Conservation (phyloP, 2,329 filamentous ascomycete species). For the Hypoxylon sp. region DNA sequence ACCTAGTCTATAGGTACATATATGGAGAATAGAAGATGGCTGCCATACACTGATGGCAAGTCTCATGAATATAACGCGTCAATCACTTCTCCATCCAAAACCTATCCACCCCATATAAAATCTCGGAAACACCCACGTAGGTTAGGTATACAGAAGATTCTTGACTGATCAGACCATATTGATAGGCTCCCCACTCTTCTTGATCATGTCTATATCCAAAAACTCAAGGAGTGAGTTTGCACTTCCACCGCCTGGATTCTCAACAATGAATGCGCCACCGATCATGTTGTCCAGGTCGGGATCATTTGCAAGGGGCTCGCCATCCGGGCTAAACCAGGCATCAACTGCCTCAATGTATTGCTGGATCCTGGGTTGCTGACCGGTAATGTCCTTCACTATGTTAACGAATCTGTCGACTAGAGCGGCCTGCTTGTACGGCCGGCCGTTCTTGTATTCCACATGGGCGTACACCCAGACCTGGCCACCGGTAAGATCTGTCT, state of each 20-base stretch:
- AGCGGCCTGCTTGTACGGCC: not conserved
- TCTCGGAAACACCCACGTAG: not conserved
- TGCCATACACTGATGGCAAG: not conserved
- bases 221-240: not conserved
- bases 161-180: not conserved
- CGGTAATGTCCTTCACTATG: not conserved
- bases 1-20: constrained; percentile 1
- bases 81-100: not conserved
- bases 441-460: not conserved
- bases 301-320: not conserved
- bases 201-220: constrained; percentile 6
- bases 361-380: not conserved
- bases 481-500: not conserved
- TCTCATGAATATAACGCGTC: not conserved
- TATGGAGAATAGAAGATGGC: not conserved
- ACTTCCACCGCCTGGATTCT: constrained; percentile 2
- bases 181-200: constrained; percentile 12
- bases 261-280: not conserved
- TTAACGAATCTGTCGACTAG: not conserved
- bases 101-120: not conserved
- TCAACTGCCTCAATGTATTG: constrained; percentile 3
- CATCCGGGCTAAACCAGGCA: constrained; percentile 1
- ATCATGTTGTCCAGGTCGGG: constrained; percentile 6
- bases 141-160: not conserved
- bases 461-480: constrained; percentile 6